These are phyloP conservation scores for Ensete ventricosum DNA, from an alignment of 176 grass and related monocot genomes.

Conservation along the genomic window DNA sequence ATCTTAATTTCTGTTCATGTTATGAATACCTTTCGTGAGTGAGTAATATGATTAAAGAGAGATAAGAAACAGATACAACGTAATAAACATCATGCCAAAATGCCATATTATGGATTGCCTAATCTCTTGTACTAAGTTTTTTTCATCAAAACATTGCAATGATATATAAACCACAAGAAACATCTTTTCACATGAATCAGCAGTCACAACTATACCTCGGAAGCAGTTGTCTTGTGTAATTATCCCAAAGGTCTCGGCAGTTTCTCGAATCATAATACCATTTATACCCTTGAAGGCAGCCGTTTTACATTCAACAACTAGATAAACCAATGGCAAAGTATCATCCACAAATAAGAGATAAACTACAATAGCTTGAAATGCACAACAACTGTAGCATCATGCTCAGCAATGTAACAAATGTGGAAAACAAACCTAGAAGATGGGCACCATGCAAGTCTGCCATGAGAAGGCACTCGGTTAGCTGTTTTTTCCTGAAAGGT, in stretches of 20 bases:
- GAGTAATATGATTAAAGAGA: not conserved
- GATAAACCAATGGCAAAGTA: constrained; percentile 5
- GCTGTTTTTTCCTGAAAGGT: constrained; percentile 48
- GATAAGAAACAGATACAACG: not conserved
- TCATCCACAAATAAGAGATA: constrained; percentile 2
- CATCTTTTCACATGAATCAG: not conserved
- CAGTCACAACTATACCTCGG: constrained; percentile 36
- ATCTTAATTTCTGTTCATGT: too few relatives aligned
- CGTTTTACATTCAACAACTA: constrained; percentile 69
- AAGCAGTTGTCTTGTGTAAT: constrained; percentile 57
- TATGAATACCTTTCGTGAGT: too few relatives aligned
- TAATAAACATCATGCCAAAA: not conserved
- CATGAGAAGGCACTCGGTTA: constrained; percentile 51
- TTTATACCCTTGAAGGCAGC: constrained; percentile 43
- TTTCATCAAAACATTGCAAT: not conserved
- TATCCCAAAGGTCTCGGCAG: constrained; percentile 83
- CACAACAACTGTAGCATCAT: not conserved
- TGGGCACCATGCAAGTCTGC: constrained; percentile 83
- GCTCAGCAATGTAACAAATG: not conserved
- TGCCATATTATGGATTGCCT: not conserved
- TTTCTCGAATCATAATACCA: constrained; percentile 82
- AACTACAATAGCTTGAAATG: not conserved
- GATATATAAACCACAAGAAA: not conserved
- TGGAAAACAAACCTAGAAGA: constrained; percentile 42
- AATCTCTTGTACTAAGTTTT: not conserved